Evolutionary conservation across 441 rosid species (phyloP).

Genomic region (Gossypium laxum): DNA sequence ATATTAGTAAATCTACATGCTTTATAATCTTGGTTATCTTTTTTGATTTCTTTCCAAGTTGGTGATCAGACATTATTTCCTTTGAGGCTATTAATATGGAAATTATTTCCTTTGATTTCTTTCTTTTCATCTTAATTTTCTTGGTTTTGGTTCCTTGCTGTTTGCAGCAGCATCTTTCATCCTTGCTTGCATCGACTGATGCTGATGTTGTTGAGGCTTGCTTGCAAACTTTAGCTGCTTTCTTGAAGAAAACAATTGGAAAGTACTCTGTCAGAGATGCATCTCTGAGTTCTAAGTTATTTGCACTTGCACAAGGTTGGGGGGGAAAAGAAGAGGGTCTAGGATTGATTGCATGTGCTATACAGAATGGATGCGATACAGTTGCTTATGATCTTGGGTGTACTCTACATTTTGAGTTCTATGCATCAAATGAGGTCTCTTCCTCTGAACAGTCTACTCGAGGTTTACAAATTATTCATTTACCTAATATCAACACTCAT

Average conservation of each 20-base stretch:
- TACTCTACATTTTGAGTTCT: slow-evolving; percentile 93
- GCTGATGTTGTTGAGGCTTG: slow-evolving; percentile 92
- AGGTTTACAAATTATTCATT: slow-evolving; percentile 73
- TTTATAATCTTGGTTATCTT: neutral
- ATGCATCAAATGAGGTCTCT: slow-evolving; percentile 37
- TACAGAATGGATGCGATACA: slow-evolving; percentile 54
- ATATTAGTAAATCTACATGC: neutral
- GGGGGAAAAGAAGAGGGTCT: slow-evolving; percentile 99
- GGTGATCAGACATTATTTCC: neutral
- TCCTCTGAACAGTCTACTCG: slow-evolving; percentile 35
- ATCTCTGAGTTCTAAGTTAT: slow-evolving; percentile 65
- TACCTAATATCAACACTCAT: slow-evolving; percentile 38
- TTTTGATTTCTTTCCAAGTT: neutral
- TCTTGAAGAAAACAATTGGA: slow-evolving; percentile 74
- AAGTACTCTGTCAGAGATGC: slow-evolving; percentile 72
- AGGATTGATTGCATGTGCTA: slow-evolving; percentile 71
- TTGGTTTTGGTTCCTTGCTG: slow-evolving; percentile 19
- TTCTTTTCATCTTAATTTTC: slow-evolving; percentile 15
- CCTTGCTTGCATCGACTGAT: slow-evolving; percentile 87
- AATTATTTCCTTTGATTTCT: slow-evolving; percentile 1
- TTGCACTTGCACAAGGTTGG: slow-evolving; percentile 99
- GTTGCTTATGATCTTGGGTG: slow-evolving; percentile 73
- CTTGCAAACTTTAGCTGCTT: slow-evolving; percentile 78
- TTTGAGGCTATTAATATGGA: neutral
- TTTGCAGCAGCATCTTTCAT: slow-evolving; percentile 92